Base-by-base conservation (phyloP, 306 rosid species). In the Canavalia ensiformis region DNA sequence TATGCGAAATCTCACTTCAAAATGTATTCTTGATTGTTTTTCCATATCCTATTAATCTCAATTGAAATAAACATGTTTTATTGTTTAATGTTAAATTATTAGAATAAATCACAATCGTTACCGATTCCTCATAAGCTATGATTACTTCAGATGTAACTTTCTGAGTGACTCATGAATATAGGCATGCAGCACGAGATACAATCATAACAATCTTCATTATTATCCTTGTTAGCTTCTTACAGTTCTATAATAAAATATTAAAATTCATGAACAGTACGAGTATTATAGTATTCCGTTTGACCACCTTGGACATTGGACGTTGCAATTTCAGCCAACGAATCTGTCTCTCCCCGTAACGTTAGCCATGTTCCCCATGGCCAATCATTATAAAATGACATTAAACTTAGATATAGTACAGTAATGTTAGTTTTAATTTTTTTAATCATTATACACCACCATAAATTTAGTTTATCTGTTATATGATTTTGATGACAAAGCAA, bases 241-340 rank as follows among this genome's bases (percentile, higher is more conserved):
- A 5, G 10, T 50, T 33, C 52, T 25, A 41, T 18, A 18, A 18
- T 18, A 18, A 18, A 18, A 35, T 8, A 4, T 47, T 34, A 49
- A 64, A n/a, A 74, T 47, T 11, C 9, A 5, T 62, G 45, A 1
- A 18, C 45, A 62, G 10, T 63, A 63, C 35, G 25, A 18, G 25
- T 18, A 18, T 18, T 18, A 37, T 0, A 62, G 31, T 39, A 13
- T n/a, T 47, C 11, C 39, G 7, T 50, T 52, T 13, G 12, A 33
- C 9, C 62, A 11, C 50, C 25, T 60, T 10, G 7, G 25, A 65
- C 75, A 25, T 64, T 50, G 58, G 45, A 50, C 28, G 11, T 65
- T 31, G 44, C 68, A 65, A 35, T 71, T 51, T 71, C 57, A 56
- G 83, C 68, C 83, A 57, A 28, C 60, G 34, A 47, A 81, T 67